Evolutionary conservation across 495 filamentous ascomycete genomes (phyloP), one percentile per base, ranked within the genome.

Genomic region (Collariella sp.): DNA sequence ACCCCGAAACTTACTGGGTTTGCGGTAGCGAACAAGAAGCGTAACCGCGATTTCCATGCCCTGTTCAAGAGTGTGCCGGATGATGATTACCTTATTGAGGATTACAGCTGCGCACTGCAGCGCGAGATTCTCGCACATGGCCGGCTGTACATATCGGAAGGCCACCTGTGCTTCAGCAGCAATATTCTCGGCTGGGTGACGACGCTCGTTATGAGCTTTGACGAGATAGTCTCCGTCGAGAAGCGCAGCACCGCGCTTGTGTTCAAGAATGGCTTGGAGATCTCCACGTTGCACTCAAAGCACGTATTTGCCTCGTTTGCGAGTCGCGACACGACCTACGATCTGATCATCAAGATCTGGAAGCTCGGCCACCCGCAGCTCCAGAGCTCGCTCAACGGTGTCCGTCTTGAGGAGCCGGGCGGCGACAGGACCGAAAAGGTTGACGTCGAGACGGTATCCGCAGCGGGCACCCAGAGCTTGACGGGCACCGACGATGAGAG

Each of bases 111-210:
- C 64, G 93, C 93, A 15, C 68, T 99, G 16, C 93, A 99, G 66
- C 82, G 88, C 48, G 93, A 99, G 65, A 99, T 99, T 54, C 84
- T 99, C 41, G 79, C 94, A 11, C 91, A 96, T 58, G 93, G 93
- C 2, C 81, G 93, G 36, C 79, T 99, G 13, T 99, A 99, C 62
- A 85, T 99, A 26, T 96, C 91, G 0, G 93, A 99, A 70, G 89
- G 91, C 5, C 91, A 99, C 60, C 84, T 99, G 34, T 99, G 93
- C 72, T 99, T 99, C 70, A 94, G 90, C 55, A 97, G 93, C 69
- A 99, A 99, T 65, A 99, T 99, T 47, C 78, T 99, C 34, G 93
- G 93, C 34, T 99, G 93, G 93, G 83, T 94, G 1, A 99, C 94
- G 1, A 97, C 90, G 4, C 72, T 97, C 26, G 91, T 99, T 38